phyloP scores from a whole-genome alignment of 768 basidiomycete genomes.

The Macrolepiota albuminosa region DNA sequence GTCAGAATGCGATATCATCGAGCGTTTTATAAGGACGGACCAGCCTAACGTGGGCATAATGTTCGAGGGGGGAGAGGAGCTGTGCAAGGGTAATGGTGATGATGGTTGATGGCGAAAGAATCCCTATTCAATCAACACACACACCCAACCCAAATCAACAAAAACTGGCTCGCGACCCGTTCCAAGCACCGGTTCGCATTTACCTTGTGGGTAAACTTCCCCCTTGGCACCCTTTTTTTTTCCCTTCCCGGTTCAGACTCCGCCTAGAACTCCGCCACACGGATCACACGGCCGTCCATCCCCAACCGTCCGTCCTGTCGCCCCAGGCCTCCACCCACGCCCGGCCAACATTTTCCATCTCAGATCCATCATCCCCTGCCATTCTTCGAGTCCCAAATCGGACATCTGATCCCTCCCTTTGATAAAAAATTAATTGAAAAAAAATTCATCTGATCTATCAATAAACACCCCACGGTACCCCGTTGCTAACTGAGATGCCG shows the following conservation, averaged over 20 bases:
- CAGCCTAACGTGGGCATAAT: conserved; percentile 8
- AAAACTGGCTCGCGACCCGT: not conserved
- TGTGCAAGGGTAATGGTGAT: conserved; percentile 1
- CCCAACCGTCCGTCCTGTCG: not conserved
- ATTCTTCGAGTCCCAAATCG: not conserved
- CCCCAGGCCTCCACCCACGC: not conserved
- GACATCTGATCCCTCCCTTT: not conserved
- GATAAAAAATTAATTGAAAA: not conserved
- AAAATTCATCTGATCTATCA: not conserved
- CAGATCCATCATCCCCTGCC: not conserved
- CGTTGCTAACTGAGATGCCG: not conserved
- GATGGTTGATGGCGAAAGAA: conserved; percentile 7
- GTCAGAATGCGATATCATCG: not conserved
- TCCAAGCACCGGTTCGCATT: not conserved
- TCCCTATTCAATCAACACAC: not conserved
- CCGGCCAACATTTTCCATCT: not conserved
- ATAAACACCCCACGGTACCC: no score
- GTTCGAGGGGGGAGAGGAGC: not conserved
- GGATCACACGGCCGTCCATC: not conserved
- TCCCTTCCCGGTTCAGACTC: not conserved
- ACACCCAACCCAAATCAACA: not conserved
- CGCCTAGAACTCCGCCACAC: not conserved
- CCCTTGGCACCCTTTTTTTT: not conserved
- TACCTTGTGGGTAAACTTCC: not conserved
- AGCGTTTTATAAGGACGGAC: not conserved